Base-by-base conservation (phyloP, 202 grass and related monocot species). In the Cymbopogon flexuosus region DNA sequence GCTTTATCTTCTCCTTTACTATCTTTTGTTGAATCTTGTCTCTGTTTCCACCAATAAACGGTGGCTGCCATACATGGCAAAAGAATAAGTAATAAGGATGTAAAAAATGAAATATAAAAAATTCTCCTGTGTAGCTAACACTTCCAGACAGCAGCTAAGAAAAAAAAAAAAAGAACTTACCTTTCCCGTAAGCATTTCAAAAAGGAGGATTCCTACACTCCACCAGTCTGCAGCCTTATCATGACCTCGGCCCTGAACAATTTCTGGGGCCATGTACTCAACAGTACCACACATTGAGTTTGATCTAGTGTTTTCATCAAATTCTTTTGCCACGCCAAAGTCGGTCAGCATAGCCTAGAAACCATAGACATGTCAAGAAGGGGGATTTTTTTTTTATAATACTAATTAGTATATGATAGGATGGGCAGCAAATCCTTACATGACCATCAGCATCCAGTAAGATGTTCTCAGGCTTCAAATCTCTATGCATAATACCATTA, bases 181-280 rank as follows among this genome's bases (percentile, higher is more conserved):
- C 90, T 89, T 95, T 79, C 96, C 88, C 1, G 96, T 98, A 85
- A 98, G 96, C 96, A 98, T 98, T 89, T 98, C 96, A 30, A 95
- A 98, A 83, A 98, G 85, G 61, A 98, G 88, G 75, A 98, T 90
- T 30, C 96, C 96, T 46, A 95, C 96, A 59, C 96, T 98, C 96
- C 96, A 98, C 96, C 96, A 98, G 74, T 98, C 96, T 21, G 96
- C 96, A 76, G 90, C 96, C 65, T 98, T 98, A 91, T 98, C 92
- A 65, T 98, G 96, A 60, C 96, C 96, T 70, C 90, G 83, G 56
- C 90, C 96, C 68, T 88, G 90, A 65, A 95, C 79, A 81, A 98
- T 95, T 81, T 98, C 96, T 72, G 96, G 96, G 46, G 96, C 96
- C 96, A 98, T 98, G 73, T 98, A 98, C 65, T 98, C 96, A 36